Evolutionary conservation across 179 eudicot species (phyloP).

Genomic region (Nepenthes alata): DNA sequence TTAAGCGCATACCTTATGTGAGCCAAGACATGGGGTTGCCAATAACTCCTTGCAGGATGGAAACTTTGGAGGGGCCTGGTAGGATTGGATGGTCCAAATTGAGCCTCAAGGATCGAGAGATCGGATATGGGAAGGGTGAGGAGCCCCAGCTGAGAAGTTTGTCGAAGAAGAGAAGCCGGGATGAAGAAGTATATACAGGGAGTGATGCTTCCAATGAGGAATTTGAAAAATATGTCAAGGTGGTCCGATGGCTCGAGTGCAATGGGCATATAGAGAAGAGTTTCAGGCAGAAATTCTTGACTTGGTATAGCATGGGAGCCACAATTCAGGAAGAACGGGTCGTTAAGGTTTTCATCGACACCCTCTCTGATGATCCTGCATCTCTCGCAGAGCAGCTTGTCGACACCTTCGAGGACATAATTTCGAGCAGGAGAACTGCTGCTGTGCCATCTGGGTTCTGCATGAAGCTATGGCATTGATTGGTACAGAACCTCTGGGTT

Average conservation of each 20-base stretch:
- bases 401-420: conserved; percentile 58
- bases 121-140: too few species aligned
- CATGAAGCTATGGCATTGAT: conserved; percentile 73
- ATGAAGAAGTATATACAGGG: conserved; percentile 23
- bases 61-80: too few species aligned
- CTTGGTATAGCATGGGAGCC: conserved; percentile 89
- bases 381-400: conserved; percentile 74
- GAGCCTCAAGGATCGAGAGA: too few species aligned
- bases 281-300: conserved; percentile 72
- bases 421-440: conserved; percentile 42
- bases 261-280: conserved; percentile 56
- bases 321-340: conserved; percentile 56
- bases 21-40: conserved; percentile 13
- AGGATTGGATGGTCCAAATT: too few species aligned
- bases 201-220: conserved; percentile 21
- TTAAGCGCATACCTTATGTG: too few species aligned
- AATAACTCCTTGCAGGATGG: conserved; percentile 23
- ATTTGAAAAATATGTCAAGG: conserved; percentile 64
- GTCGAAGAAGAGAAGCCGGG: too few species aligned
- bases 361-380: conserved; percentile 61
- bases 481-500: background rate
- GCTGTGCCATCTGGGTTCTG: conserved; percentile 52
- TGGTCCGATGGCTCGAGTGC: conserved; percentile 69
- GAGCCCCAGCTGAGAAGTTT: too few species aligned
- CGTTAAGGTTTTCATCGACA: conserved; percentile 69